These are phyloP conservation scores for Linanthus parryae DNA, from an alignment of 148 eudicot genomes.

Conservation along the genomic window DNA sequence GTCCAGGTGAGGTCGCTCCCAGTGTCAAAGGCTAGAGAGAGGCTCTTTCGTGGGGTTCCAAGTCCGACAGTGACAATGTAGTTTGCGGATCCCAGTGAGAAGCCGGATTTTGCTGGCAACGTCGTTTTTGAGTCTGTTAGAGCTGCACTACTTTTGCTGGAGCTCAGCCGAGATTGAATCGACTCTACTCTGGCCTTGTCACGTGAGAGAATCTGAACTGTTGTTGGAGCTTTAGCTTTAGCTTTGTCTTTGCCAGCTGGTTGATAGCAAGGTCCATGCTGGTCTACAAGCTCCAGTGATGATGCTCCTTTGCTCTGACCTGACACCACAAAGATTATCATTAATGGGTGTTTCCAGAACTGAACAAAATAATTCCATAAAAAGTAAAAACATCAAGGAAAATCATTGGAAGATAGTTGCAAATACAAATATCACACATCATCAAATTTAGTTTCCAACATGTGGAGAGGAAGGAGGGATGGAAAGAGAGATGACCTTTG, in stretches of 20 bases:
- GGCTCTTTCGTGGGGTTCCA: conserved; percentile 52
- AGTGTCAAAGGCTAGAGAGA: conserved; percentile 64
- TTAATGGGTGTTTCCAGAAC: too few relatives aligned
- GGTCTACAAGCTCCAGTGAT: background rate
- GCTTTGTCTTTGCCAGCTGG: background rate
- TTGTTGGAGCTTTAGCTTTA: background rate
- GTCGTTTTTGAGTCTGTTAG: conserved; percentile 5
- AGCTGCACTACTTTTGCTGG: background rate
- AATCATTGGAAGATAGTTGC: too few relatives aligned
- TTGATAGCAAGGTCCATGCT: conserved; percentile 1
- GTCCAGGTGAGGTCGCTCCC: conserved; percentile 46
- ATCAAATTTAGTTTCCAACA: too few relatives aligned
- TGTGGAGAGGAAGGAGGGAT: too few relatives aligned
- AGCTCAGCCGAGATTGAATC: background rate
- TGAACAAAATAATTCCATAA: too few relatives aligned
- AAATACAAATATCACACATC: too few relatives aligned
- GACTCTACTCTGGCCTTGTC: background rate
- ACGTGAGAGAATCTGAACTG: background rate
- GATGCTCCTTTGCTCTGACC: background rate
- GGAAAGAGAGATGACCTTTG: too few relatives aligned
- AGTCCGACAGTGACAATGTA: conserved; percentile 51
- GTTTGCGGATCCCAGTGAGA: conserved; percentile 53
- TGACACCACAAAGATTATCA: too few relatives aligned
- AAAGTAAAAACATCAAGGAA: too few relatives aligned
- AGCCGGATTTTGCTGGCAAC: conserved; percentile 55